Conservation (phyloP, 371 early-diverging fungal genomes). For the Rhizopus stolonifer region DNA sequence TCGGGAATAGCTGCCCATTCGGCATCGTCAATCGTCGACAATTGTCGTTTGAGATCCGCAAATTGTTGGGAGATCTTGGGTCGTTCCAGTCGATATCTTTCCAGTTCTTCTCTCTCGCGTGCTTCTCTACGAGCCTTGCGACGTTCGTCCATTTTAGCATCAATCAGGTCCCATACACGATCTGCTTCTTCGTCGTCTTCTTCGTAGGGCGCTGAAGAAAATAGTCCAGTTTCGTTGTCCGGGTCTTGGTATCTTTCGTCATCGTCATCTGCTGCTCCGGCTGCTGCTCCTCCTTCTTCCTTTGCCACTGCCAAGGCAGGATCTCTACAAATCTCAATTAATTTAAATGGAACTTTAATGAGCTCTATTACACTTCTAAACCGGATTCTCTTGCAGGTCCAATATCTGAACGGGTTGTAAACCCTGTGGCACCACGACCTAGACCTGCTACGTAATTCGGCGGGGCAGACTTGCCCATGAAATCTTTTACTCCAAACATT, state of each 20-base stretch:
- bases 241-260: slow-evolving; percentile 86
- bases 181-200: slow-evolving; percentile 98
- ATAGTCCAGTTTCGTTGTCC: slow-evolving; percentile 92
- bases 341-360: no score
- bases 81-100: slow-evolving; percentile 55
- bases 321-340: slow-evolving; percentile 46
- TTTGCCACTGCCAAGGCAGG: slow-evolving; percentile 32
- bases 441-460: slow-evolving; percentile 95
- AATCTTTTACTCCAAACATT: slow-evolving; percentile 85
- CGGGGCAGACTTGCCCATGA: slow-evolving; percentile 83
- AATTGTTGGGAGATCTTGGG: slow-evolving; percentile 88
- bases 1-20: slow-evolving; percentile 95
- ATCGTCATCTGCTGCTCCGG: slow-evolving; percentile 65
- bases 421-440: slow-evolving; percentile 95
- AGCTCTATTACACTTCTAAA: slow-evolving; percentile 45
- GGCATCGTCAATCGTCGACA: slow-evolving; percentile 71
- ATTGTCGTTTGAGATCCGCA: slow-evolving; percentile 85
- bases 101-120: slow-evolving; percentile 59
- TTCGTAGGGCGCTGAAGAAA: slow-evolving; percentile 86
- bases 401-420: slow-evolving; percentile 97
- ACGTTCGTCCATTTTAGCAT: slow-evolving; percentile 88
- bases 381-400: slow-evolving; percentile 90
- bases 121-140: slow-evolving; percentile 74
- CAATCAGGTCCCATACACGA: slow-evolving; percentile 88
- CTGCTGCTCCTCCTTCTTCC: slow-evolving; percentile 42